phyloP scores from a whole-genome alignment of 495 filamentous ascomycete genomes.

The Clohesyomyces aquaticus region DNA sequence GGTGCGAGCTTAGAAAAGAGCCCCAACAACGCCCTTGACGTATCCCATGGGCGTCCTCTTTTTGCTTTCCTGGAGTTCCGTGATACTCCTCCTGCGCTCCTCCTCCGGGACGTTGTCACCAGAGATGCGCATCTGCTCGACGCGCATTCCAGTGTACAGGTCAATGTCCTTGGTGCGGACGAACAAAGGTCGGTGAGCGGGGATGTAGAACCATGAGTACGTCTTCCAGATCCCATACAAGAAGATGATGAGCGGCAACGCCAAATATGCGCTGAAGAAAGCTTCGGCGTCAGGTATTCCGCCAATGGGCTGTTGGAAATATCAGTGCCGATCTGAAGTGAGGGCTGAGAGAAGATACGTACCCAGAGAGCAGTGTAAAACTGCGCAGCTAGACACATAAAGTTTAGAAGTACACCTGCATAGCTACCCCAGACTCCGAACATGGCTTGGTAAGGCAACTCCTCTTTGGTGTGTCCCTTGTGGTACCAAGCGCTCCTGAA shows the following conservation, averaged over 20 bases:
- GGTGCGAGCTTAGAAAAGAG: slow-evolving; percentile 12
- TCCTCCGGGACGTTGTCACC: slow-evolving; percentile 20
- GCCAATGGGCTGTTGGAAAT: slow-evolving; percentile 16
- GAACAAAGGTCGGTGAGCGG: slow-evolving; percentile 27
- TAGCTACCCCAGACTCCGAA: slow-evolving; percentile 27
- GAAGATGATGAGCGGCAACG: slow-evolving; percentile 16
- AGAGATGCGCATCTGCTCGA: slow-evolving; percentile 2
- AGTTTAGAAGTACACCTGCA: slow-evolving; percentile 1
- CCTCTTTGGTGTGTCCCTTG: slow-evolving; percentile 56
- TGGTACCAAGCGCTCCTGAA: slow-evolving; percentile 34
- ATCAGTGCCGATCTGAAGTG: neutral
- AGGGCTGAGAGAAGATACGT: slow-evolving; percentile 1
- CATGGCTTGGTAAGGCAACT: slow-evolving; percentile 54
- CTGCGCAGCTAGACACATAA: slow-evolving; percentile 15
- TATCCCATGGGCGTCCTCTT: slow-evolving; percentile 9
- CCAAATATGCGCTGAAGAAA: slow-evolving; percentile 27
- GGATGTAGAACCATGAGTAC: slow-evolving; percentile 31
- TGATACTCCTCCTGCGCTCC: slow-evolving; percentile 16
- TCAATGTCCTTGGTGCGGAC: slow-evolving; percentile 30
- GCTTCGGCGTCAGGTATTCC: slow-evolving; percentile 21
- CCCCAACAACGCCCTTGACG: slow-evolving; percentile 1
- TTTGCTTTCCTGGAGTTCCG: slow-evolving; percentile 12
- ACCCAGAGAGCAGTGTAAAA: slow-evolving; percentile 53
- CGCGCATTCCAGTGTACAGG: slow-evolving; percentile 24
- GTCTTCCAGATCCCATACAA: slow-evolving; percentile 55